Percentiles rank a stretch among this genome's conserved stretches.
These are phyloP conservation scores for Hevea brasiliensis DNA, from an alignment of 345 rosid species.

Conservation along the genomic window DNA sequence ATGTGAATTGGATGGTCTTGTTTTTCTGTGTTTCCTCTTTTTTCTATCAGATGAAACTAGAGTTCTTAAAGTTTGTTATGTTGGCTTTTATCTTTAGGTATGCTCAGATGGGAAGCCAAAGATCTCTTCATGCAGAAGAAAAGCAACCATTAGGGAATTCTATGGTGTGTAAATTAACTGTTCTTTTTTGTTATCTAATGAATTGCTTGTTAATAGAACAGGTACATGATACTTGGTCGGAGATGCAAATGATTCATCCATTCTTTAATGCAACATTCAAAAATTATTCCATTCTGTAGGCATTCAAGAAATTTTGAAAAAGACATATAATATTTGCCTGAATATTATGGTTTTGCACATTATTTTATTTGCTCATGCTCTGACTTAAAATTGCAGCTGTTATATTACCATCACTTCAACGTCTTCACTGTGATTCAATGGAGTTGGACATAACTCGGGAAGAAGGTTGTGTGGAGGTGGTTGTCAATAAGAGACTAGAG, in stretches of 20 bases:
- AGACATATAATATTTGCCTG: neutral
- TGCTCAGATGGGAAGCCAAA: conserved; percentile 27
- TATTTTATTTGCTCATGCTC: neutral
- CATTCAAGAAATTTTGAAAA: neutral
- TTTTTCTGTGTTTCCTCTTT: neutral
- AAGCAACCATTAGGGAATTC: conserved; percentile 30
- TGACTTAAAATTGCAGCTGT: conserved; percentile 26
- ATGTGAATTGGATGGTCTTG: neutral
- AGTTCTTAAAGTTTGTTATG: neutral
- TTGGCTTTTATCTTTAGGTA: conserved; percentile 19
- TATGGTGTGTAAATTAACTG: conserved; percentile 19
- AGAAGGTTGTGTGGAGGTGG: conserved; percentile 19
- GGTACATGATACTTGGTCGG: neutral
- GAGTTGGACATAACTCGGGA: conserved; percentile 16
- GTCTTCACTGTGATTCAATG: conserved; percentile 24
- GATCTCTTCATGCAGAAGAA: conserved; percentile 23
- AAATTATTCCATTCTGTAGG: no score
- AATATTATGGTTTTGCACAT: neutral
- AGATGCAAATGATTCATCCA: neutral
- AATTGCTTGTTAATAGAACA: neutral
- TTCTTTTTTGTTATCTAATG: no score
- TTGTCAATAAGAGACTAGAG: conserved; percentile 26
- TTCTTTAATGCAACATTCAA: neutral
- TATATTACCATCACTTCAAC: conserved; percentile 33
- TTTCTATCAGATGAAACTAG: neutral